Evolutionary conservation across 163 green algal genomes (phyloP).

Genomic region (Chloromonas sp.): DNA sequence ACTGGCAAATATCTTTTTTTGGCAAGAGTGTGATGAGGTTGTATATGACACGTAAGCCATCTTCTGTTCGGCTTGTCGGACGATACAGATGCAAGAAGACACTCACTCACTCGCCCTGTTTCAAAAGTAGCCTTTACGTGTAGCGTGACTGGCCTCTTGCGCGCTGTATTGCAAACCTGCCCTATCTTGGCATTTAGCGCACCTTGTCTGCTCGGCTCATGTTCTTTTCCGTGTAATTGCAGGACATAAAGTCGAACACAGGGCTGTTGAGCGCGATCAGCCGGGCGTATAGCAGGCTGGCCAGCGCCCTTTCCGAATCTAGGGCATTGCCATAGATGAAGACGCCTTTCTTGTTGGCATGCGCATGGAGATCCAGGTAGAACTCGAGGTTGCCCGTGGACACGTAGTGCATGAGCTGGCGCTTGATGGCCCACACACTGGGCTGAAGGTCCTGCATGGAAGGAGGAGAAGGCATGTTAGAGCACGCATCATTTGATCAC

Average conservation of each 20-base stretch:
- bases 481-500: too few relatives aligned
- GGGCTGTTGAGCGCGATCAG: constrained; percentile 39
- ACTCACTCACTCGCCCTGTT: too few relatives aligned
- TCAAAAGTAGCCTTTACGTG: too few relatives aligned
- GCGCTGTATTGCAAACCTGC: too few relatives aligned
- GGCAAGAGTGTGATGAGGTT: too few relatives aligned
- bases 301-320: constrained; percentile 29
- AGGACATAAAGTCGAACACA: constrained; percentile 44
- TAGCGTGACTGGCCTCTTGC: too few relatives aligned
- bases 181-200: background rate
- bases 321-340: constrained; percentile 60
- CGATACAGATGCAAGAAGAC: too few relatives aligned
- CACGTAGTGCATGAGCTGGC: constrained; percentile 32
- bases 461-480: background rate
- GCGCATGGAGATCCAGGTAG: constrained; percentile 62
- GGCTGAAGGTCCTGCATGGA: constrained; percentile 33
- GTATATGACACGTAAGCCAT: too few relatives aligned
- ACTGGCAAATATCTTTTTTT: too few relatives aligned
- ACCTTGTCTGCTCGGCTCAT: constrained; percentile 38
- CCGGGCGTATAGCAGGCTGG: constrained; percentile 35
- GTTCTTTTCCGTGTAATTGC: constrained; percentile 61
- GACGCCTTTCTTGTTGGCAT: constrained; percentile 56
- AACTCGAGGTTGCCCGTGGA: constrained; percentile 34
- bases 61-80: too few relatives aligned
- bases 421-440: constrained; percentile 45